Evolutionary conservation across 2,329 filamentous ascomycete species (phyloP), one percentile per base, ranked within the genome.

Genomic region (Thielaviopsis punctulata): DNA sequence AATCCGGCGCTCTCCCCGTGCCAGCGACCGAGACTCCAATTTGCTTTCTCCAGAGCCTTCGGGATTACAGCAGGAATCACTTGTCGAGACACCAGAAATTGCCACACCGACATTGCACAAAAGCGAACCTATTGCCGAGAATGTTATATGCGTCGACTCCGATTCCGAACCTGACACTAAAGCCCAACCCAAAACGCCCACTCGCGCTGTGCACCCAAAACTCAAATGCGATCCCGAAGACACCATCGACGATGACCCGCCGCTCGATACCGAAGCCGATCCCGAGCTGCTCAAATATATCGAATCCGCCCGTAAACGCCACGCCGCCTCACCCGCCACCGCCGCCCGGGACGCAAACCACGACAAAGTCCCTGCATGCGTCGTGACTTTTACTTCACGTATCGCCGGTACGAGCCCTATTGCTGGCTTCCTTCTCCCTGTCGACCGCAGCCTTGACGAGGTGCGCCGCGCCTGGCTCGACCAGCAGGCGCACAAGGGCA

Each of bases 381-480:
- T 33, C 47, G 44, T 21, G 45, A 45, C 22, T 4, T 39, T 70
- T 25, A 57, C 63, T 0, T 86, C 88, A 0, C 65, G 69, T 2
- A 73, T 95, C 5, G 70, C 75, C 1, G 69, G 72, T 45, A 76
- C 83, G 0, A 50, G 39, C 23, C 23, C 39, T 2, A 27, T 54
- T 15, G 43, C 48, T 9, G 52, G 52, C 1, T 54, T 54, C 27
- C 33, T 43, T 19, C 27, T 53, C 15, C 33, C 27, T 22, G 10
- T 47, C 12, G 30, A 36, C 10, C 48, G 45, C 49, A 18, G 45
- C 9, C 44, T 55, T 10, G 53, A 55, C n/a, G 53, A 55, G 52
- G 77, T 89, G 5, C 76, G 81, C 43, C 63, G 77, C 36, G 77
- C 76, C 12, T 95, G 87, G 85, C 77, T 83, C 59, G 66, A 69